Conservation (phyloP, 2,329 filamentous ascomycete species). For the Colletotrichum salicis region DNA sequence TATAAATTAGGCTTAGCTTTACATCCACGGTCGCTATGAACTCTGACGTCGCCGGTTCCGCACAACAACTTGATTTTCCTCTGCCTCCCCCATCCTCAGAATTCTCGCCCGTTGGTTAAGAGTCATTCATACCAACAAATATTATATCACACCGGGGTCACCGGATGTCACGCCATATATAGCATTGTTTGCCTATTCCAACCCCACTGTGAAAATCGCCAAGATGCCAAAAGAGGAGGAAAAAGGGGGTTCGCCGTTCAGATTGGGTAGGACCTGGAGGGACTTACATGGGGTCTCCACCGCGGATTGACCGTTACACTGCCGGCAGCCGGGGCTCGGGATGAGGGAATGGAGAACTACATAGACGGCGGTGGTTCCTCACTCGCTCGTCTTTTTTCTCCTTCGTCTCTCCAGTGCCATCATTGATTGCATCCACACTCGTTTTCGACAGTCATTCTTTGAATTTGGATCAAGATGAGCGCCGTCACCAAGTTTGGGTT, state of each 20-base stretch:
- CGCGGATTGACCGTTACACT: neutral
- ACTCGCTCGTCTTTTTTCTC: neutral
- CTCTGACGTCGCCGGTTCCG: too few relatives aligned
- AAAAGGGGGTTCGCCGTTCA: neutral
- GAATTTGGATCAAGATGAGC: neutral
- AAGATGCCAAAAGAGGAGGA: neutral
- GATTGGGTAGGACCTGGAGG: neutral
- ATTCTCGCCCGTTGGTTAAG: neutral
- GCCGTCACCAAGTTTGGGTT: neutral
- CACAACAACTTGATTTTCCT: neutral
- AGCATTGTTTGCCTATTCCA: neutral
- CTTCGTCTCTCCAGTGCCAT: neutral
- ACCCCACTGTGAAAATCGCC: neutral
- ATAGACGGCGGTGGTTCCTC: conserved; percentile 33
- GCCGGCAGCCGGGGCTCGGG: neutral
- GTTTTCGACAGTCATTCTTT: neutral
- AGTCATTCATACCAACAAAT: neutral
- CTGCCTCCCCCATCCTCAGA: neutral
- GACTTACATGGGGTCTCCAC: neutral
- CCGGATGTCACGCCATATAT: neutral
- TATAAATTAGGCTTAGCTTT: neutral
- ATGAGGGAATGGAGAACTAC: neutral
- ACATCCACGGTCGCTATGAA: neutral
- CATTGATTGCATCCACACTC: neutral
- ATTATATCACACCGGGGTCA: neutral